A percentile compares a stretch with the other conserved stretches of the same genome.
Evolutionary conservation across 257 asterid species (phyloP).

Genomic region (Petunia axillaris): DNA sequence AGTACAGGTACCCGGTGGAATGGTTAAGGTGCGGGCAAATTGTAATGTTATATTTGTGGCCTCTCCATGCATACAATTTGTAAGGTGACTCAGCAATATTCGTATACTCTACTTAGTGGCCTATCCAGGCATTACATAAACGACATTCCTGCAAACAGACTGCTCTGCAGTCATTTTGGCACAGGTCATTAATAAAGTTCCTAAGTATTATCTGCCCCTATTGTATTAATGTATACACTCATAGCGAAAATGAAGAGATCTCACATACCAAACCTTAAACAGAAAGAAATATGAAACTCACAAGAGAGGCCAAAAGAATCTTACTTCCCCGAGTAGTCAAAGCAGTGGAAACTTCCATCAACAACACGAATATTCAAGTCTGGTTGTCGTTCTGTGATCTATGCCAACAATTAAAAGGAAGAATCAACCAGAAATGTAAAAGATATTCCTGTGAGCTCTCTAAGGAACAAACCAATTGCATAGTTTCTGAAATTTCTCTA

Average conservation of each 20-base stretch:
- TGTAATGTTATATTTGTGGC: too few species aligned
- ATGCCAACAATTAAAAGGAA: constrained; percentile 25
- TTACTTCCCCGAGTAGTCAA: constrained; percentile 61
- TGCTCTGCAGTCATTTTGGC: not conserved
- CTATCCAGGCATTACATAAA: too few species aligned
- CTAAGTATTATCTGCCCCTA: not conserved
- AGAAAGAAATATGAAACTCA: constrained; percentile 12
- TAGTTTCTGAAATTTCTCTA: constrained; percentile 28
- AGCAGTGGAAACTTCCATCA: constrained; percentile 56
- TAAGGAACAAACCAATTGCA: constrained; percentile 17
- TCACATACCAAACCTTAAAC: not conserved
- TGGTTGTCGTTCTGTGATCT: constrained; percentile 64
- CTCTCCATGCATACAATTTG: too few species aligned
- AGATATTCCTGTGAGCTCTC: not conserved
- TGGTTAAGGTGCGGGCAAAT: too few species aligned
- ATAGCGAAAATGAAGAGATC: not conserved
- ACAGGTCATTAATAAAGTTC: not conserved
- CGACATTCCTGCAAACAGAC: too few species aligned
- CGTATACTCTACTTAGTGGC: too few species aligned
- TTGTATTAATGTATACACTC: not conserved
- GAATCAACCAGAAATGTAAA: constrained; percentile 24
- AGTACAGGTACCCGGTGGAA: too few species aligned
- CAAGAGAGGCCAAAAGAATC: constrained; percentile 33
- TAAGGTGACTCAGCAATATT: too few species aligned
- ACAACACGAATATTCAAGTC: constrained; percentile 52